Percentiles rank a stretch among this genome's conserved stretches.
phyloP scores from a whole-genome alignment of 352 stramenopile species.

The Aphanomyces cochlioides region DNA sequence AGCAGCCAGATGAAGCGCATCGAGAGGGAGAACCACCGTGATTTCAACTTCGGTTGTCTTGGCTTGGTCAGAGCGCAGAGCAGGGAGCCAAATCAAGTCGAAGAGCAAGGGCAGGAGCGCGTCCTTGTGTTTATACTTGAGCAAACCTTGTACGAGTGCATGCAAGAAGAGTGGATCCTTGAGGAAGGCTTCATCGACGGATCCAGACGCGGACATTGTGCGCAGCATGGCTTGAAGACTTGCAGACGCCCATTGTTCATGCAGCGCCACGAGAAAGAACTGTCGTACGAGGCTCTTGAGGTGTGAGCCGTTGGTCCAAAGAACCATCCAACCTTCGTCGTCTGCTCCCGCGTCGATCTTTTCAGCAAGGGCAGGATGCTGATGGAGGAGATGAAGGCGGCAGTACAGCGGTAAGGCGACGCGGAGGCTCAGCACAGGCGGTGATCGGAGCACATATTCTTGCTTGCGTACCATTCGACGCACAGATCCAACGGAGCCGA shows the following conservation, averaged over 20 bases:
- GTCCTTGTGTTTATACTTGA: conserved; percentile 4
- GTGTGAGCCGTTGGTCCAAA: conserved; percentile 20
- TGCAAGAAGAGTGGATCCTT: conserved; percentile 9
- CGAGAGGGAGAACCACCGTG: neutral
- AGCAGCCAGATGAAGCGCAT: neutral
- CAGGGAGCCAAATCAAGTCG: conserved; percentile 2
- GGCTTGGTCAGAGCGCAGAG: neutral
- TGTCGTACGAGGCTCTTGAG: conserved; percentile 23
- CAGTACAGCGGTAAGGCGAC: conserved; percentile 68
- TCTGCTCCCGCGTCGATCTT: neutral
- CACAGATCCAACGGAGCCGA: conserved; percentile 73
- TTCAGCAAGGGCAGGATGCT: conserved; percentile 2
- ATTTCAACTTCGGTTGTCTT: neutral
- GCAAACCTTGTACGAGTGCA: neutral
- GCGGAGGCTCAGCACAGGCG: conserved; percentile 76
- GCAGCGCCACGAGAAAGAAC: conserved; percentile 10
- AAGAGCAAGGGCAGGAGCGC: neutral
- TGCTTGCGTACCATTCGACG: conserved; percentile 81
- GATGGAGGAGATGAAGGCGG: conserved; percentile 33
- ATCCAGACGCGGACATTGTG: neutral
- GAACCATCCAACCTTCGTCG: conserved; percentile 7
- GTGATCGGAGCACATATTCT: conserved; percentile 72
- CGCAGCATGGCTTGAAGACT: neutral
- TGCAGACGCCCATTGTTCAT: conserved; percentile 12
- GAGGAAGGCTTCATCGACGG: conserved; percentile 11